Percentiles rank a stretch among this genome's conserved stretches.
Evolutionary conservation across 2,329 filamentous ascomycete species (phyloP).

Genomic region (Penicillium corylophilum): DNA sequence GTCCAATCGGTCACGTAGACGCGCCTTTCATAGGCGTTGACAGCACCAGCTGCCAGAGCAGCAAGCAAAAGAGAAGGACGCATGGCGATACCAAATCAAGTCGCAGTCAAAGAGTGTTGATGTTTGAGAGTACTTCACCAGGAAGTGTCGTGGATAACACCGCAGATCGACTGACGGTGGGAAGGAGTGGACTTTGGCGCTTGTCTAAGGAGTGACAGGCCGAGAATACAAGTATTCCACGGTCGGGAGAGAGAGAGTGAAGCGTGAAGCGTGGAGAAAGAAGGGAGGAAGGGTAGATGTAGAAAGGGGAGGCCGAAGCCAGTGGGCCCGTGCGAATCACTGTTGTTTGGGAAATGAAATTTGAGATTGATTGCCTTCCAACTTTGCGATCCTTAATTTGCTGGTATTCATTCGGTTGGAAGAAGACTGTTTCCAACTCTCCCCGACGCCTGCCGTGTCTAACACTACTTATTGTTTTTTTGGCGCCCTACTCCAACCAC

Average conservation of each 20-base stretch:
- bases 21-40: constrained; percentile 36
- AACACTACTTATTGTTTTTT: constrained; percentile 19
- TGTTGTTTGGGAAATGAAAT: background rate
- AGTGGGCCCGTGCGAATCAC: constrained; percentile 17
- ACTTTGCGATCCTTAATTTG: background rate
- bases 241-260: constrained; percentile 17
- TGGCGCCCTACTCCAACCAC: constrained; percentile 17
- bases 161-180: constrained; percentile 37
- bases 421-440: background rate
- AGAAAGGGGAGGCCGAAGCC: constrained; percentile 12
- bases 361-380: background rate
- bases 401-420: background rate
- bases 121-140: constrained; percentile 37
- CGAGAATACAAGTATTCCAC: constrained; percentile 23
- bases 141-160: constrained; percentile 30
- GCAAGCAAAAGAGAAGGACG: constrained; percentile 36
- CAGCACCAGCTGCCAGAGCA: constrained; percentile 36
- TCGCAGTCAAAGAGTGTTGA: constrained; percentile 1
- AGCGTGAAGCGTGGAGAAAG: constrained; percentile 1
- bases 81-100: constrained; percentile 37
- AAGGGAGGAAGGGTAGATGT: constrained; percentile 14
- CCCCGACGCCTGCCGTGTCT: background rate
- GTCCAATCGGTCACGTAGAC: constrained; percentile 39
- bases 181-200: constrained; percentile 17
- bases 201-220: constrained; percentile 36